Conservation (phyloP, 805 yeast species). For the Lipomyces yamanashiensis region DNA sequence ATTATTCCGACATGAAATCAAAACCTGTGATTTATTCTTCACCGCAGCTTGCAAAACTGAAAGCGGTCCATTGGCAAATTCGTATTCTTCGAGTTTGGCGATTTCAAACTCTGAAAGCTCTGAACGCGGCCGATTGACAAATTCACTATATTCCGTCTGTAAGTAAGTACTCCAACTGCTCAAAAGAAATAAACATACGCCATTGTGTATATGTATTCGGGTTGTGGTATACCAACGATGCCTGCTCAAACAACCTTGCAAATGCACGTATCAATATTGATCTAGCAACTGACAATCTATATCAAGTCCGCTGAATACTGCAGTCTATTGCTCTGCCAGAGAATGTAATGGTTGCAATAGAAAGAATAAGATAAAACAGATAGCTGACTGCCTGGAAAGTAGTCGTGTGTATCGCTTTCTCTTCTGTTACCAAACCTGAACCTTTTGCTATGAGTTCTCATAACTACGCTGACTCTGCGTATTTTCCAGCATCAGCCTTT, state of each 20-base stretch:
- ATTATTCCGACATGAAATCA: constrained; percentile 89
- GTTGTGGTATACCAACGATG: not conserved
- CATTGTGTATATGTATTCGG: constrained; percentile 7
- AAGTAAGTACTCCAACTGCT: not conserved
- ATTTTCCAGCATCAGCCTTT: not conserved
- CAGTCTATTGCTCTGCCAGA: not conserved
- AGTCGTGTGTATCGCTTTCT: too few species aligned
- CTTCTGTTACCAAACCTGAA: too few species aligned
- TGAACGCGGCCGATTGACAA: constrained; percentile 72
- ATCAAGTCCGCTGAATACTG: not conserved
- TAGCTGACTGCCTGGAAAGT: not conserved
- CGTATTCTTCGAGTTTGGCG: constrained; percentile 83
- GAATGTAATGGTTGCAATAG: too few species aligned
- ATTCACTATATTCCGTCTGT: constrained; percentile 53
- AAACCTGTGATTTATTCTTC: constrained; percentile 71
- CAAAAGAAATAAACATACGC: constrained; percentile 19
- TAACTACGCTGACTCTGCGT: not conserved
- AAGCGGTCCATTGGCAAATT: constrained; percentile 88
- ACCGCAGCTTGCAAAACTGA: constrained; percentile 84
- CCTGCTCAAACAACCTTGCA: not conserved
- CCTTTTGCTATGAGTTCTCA: not conserved
- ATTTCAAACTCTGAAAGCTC: constrained; percentile 82
- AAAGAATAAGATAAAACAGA: not conserved
- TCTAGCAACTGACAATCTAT: not conserved
- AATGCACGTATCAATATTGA: not conserved